Base-by-base conservation (phyloP, 805 yeast genomes). In the Saturnispora bothae region DNA sequence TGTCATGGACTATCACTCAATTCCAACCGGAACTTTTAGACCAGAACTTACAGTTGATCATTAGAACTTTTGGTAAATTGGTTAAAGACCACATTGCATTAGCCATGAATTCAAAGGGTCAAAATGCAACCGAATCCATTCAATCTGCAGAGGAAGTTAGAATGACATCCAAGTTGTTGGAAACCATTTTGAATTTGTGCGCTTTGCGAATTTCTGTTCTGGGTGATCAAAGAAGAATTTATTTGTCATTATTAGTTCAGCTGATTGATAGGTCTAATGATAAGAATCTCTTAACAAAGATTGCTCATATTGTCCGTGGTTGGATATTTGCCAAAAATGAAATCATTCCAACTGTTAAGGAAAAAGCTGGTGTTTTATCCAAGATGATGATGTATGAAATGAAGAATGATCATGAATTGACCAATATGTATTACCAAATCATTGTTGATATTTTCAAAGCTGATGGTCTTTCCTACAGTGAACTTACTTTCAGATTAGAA, bases 321-420 rank as follows among this genome's bases (percentile, higher is more conserved):
- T 92, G 99, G 98, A 89, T 88, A 0, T 86, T 94, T 53, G 73
- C 84, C 2, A 73, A 78, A 40, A 66, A 75, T 4, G 95, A 84
- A 46, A 67, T 84, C 17, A 86, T 86, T 65, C 99, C 99, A 3
- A 84, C 97, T 0, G 76, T 82, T 3, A 94, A 92, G 54, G 99
- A 92, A 52, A 92, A 92, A 55, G 95, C 97, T 1, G 96, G 95
- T 0, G 79, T 92, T 29, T 64, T 92, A 41, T 73, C 88, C 12
- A 92, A 92, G 59, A 86, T 94, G 96, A 74, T 89, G 71, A 82
- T 83, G 1, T 88, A 85, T 54, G 97, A 89, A 52, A 68, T 78
- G 31, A 69, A 95, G 45, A 95, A 94, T 3, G 95, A 89, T 52
- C 72, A 83, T 6, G 73, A 83, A 1, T 60, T 75, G 38, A 78